Base-by-base conservation (phyloP, 345 rosid species). In the Salix purpurea region DNA sequence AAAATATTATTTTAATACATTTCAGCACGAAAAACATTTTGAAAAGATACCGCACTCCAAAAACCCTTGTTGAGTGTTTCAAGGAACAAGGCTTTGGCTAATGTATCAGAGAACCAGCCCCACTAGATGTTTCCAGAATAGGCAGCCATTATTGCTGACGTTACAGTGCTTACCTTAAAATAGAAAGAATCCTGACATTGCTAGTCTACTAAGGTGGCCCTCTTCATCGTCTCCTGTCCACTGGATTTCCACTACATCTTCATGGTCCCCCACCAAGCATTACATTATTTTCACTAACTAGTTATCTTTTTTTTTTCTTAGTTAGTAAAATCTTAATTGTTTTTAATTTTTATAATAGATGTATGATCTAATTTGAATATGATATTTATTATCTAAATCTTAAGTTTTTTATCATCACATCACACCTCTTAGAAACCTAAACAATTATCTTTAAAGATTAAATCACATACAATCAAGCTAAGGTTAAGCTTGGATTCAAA, bases 91-190 rank as follows among this genome's bases (percentile, higher is more conserved):
- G 30, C 23, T 66, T 46, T 74, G 48, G 70, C 40, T 28, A 7
- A 23, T 3, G 28, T 12, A 48, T 50, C 48, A 46, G 61, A 54
- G 46, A 65, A 26, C 34, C 56, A 70, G 23, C 77, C 85, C 85
- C 84, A 72, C 83, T 18, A 80, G 83, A 69, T 65, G 71, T 67
- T 18, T 36, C 85, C 83, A 3, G 61, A 65, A 70, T 10, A 2
- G 65, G 87, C 26, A 77, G 89, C 82, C 85, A 74, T 76, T 67
- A 77, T 60, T 44, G 52, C 7, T 77, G 91, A 90, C 76, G 81
- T 73, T 71, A 90, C 39, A 1, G 72, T 88, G 90, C 83, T 73
- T 78, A 78, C 79, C 86, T 72, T 56, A 19, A 76, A 52, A 67
- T n/a, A 83, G 88, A 64, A 80, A 40, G 50, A 62, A 80, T 72